Evolutionary conservation across 441 rosid species (phyloP).

Genomic region (Breynia disticha): DNA sequence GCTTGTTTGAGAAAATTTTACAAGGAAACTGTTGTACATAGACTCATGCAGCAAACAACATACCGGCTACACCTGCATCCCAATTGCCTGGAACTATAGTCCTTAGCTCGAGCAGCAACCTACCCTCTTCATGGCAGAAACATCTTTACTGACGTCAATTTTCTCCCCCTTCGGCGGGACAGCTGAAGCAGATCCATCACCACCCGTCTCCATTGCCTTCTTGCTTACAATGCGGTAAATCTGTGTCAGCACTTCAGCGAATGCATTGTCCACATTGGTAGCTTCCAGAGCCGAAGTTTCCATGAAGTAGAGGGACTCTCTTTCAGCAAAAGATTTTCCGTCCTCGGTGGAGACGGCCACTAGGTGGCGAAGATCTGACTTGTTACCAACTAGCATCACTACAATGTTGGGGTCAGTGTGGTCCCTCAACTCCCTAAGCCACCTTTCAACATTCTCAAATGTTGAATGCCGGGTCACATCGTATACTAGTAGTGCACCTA

Average conservation of each 20-base stretch:
- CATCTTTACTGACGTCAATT: constrained; percentile 70
- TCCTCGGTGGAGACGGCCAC: constrained; percentile 70
- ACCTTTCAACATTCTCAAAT: constrained; percentile 64
- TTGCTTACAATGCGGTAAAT: constrained; percentile 58
- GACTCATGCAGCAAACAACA: constrained; percentile 18
- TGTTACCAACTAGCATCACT: constrained; percentile 78
- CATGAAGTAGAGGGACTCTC: constrained; percentile 71
- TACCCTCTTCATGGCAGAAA: constrained; percentile 62
- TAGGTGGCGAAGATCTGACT: constrained; percentile 76
- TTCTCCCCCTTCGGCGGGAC: constrained; percentile 72
- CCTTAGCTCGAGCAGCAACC: constrained; percentile 80
- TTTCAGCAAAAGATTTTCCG: constrained; percentile 60
- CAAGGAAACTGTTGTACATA: constrained; percentile 15
- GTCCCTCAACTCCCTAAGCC: constrained; percentile 70
- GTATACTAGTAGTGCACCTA: constrained; percentile 80
- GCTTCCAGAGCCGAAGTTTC: constrained; percentile 84
- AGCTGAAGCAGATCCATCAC: constrained; percentile 36
- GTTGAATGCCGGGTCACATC: constrained; percentile 80
- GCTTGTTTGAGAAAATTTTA: constrained; percentile 20
- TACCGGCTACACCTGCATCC: constrained; percentile 14
- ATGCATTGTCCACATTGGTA: constrained; percentile 71
- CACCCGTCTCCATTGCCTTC: constrained; percentile 67
- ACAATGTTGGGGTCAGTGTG: constrained; percentile 81
- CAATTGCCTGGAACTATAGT: constrained; percentile 7
- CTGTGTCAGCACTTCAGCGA: constrained; percentile 53